These are phyloP conservation scores for Ganoderma meredithae DNA, from an alignment of 1,284 basidiomycete genomes.

Conservation along the genomic window DNA sequence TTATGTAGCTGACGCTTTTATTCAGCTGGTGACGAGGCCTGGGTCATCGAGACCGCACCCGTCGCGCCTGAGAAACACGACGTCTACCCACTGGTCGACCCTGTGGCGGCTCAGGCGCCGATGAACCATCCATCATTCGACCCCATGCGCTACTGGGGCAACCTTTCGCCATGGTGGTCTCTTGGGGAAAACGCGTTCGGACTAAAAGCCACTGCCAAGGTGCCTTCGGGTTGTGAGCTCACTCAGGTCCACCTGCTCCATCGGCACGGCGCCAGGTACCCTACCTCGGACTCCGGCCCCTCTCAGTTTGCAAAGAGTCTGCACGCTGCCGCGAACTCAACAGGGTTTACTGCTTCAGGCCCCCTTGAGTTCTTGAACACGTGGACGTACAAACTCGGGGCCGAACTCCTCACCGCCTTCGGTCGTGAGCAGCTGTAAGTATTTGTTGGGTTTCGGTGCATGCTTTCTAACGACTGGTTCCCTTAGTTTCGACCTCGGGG, in stretches of 20 bases:
- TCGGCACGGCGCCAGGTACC: slow-evolving; percentile 63
- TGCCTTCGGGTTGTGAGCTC: slow-evolving; percentile 59
- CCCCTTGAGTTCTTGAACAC: slow-evolving; percentile 59
- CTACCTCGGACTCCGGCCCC: slow-evolving; percentile 49
- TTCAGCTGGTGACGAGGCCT: slow-evolving; percentile 39
- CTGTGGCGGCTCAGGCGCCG: slow-evolving; percentile 16
- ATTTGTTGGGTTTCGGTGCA: not conserved
- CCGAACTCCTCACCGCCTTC: slow-evolving; percentile 64
- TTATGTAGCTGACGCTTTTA: not conserved
- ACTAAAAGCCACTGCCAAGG: slow-evolving; percentile 54
- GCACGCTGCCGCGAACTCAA: slow-evolving; percentile 44
- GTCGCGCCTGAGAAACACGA: slow-evolving; percentile 34
- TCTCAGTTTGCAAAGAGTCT: slow-evolving; percentile 52
- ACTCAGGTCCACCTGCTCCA: slow-evolving; percentile 62
- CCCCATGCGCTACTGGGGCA: slow-evolving; percentile 53
- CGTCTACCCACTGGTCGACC: slow-evolving; percentile 37
- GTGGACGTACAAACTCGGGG: slow-evolving; percentile 64
- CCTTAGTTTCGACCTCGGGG: slow-evolving; percentile 55
- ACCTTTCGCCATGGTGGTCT: slow-evolving; percentile 65
- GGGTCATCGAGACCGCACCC: slow-evolving; percentile 39
- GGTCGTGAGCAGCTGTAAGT: slow-evolving; percentile 60
- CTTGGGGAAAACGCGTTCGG: slow-evolving; percentile 55
- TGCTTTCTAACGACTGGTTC: not conserved
- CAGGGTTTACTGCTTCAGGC: slow-evolving; percentile 52
- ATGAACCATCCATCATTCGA: slow-evolving; percentile 31